Evolutionary conservation across 2,329 filamentous ascomycete genomes (phyloP).

Genomic region (Aaosphaeria pasadenensis): DNA sequence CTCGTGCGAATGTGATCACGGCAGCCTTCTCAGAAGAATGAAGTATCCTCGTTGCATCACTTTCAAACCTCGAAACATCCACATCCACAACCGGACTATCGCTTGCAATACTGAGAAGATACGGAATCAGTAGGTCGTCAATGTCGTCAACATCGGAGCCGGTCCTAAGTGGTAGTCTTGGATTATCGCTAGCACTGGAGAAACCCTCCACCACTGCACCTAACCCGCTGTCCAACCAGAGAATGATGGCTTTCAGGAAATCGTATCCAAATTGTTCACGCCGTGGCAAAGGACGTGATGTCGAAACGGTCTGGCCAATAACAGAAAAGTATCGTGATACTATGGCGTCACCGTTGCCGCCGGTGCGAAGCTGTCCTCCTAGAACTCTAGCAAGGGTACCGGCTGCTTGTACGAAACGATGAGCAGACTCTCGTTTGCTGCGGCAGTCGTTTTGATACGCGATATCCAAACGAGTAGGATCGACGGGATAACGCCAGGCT

Average conservation of each 20-base stretch:
- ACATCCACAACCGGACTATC: conserved; percentile 53
- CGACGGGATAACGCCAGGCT: conserved; percentile 58
- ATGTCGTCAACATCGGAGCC: conserved; percentile 52
- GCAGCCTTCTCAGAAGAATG: conserved; percentile 55
- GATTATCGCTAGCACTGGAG: conserved; percentile 43
- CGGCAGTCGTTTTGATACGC: conserved; percentile 55
- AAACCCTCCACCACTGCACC: conserved; percentile 56
- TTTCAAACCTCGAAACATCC: conserved; percentile 57
- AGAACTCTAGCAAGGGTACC: conserved; percentile 57
- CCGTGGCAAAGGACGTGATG: conserved; percentile 28
- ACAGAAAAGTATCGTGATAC: conserved; percentile 47
- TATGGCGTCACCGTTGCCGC: conserved; percentile 31
- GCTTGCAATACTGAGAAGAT: conserved; percentile 54
- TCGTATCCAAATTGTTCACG: conserved; percentile 61
- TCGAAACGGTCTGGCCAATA: conserved; percentile 44
- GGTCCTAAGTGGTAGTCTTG: conserved; percentile 52
- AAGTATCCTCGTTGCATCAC: conserved; percentile 51
- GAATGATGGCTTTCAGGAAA: conserved; percentile 60
- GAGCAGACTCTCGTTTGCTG: conserved; percentile 53
- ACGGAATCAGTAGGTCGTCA: conserved; percentile 57
- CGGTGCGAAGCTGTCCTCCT: conserved; percentile 51
- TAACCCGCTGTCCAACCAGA: conserved; percentile 61
- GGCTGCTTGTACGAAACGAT: conserved; percentile 61
- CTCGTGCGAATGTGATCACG: conserved; percentile 55
- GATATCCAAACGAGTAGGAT: conserved; percentile 53